A percentile compares a stretch with the other conserved stretches of the same genome.
phyloP scores from a whole-genome alignment of 1,139 yeast genomes.

The Magnusiomyces sp. region DNA sequence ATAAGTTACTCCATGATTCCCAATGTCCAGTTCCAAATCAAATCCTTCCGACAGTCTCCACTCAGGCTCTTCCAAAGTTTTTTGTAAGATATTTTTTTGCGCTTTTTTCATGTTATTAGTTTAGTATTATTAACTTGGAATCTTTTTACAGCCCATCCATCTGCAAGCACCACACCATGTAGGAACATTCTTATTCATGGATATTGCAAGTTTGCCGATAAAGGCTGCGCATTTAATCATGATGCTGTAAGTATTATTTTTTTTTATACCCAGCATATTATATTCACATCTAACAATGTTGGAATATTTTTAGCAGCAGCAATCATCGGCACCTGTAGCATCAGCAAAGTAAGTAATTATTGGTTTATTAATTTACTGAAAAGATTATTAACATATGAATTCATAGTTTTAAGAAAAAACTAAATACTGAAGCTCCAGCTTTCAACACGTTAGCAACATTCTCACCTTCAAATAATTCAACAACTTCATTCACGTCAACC shows the following conservation, averaged over 20 bases:
- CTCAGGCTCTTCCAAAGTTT: not conserved
- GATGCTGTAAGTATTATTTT: conserved; percentile 24
- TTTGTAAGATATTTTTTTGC: too few relatives aligned
- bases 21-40: not conserved
- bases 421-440: conserved; percentile 57
- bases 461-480: not conserved
- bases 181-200: conserved; percentile 82
- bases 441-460: conserved; percentile 36
- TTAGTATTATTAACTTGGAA: too few relatives aligned
- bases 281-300: not conserved
- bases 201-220: conserved; percentile 79
- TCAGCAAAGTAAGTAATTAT: not conserved
- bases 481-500: not conserved
- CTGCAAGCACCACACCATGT: conserved; percentile 69
- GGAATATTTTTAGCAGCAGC: not conserved
- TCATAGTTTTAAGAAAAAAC: conserved; percentile 34
- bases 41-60: not conserved
- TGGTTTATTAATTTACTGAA: not conserved
- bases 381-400: not conserved
- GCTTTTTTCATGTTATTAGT: too few relatives aligned
- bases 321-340: not conserved
- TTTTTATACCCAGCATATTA: not conserved
- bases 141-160: conserved; percentile 13
- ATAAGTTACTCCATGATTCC: not conserved
- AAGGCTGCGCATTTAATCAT: conserved; percentile 82